phyloP scores from a whole-genome alignment of 2,329 filamentous ascomycete species.

The Cryphonectria parasitica region DNA sequence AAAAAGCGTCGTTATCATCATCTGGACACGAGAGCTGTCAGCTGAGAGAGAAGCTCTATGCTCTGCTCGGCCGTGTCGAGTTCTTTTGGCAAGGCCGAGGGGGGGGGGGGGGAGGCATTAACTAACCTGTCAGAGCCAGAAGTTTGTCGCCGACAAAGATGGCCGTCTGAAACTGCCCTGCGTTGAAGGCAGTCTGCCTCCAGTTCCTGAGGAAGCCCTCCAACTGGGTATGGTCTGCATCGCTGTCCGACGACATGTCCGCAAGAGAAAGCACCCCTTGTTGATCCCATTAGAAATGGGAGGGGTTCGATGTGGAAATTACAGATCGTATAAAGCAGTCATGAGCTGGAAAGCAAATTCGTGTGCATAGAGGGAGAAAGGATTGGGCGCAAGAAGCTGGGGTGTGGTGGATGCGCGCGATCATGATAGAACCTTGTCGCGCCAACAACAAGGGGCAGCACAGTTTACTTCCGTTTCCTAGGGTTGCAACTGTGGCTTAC shows the following conservation, averaged over 20 bases:
- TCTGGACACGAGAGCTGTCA: slow-evolving; percentile 54
- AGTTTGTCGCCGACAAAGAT: slow-evolving; percentile 98
- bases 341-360: neutral
- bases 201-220: slow-evolving; percentile 92
- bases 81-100: too few relatives aligned
- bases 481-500: neutral
- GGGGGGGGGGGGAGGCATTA: slow-evolving; percentile 17
- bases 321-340: neutral
- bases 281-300: neutral
- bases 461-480: neutral
- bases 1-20: slow-evolving; percentile 92
- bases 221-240: slow-evolving; percentile 57
- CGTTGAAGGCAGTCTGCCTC: slow-evolving; percentile 93
- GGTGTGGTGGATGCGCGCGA: neutral
- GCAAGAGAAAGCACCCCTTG: neutral
- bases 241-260: slow-evolving; percentile 28
- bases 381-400: neutral
- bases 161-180: slow-evolving; percentile 94
- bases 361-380: neutral
- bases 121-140: slow-evolving; percentile 85
- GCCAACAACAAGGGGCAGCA: neutral
- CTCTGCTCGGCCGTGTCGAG: slow-evolving; percentile 3
- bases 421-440: neutral
- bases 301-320: neutral
- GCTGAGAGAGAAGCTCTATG: slow-evolving; percentile 21